phyloP scores from a whole-genome alignment of 805 yeast genomes.

The Lachancea kluyveri region DNA sequence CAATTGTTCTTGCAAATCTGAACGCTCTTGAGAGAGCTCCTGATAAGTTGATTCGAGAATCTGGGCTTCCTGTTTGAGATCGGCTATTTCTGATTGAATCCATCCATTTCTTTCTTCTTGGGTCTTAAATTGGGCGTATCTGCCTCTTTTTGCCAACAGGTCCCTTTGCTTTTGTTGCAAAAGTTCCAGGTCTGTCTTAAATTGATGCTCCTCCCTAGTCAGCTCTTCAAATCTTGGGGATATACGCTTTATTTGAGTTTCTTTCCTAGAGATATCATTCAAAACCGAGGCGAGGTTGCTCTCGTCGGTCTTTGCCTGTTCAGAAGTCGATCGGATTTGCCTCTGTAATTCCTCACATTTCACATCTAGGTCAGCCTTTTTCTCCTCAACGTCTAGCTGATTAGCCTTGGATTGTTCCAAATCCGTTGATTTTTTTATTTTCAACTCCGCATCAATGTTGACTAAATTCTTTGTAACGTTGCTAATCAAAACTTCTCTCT shows the following conservation, averaged over 20 bases:
- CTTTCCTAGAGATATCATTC: conserved; percentile 32
- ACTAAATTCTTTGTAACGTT: conserved; percentile 41
- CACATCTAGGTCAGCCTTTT: conserved; percentile 44
- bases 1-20: conserved; percentile 16
- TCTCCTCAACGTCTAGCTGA: conserved; percentile 41
- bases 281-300: conserved; percentile 23
- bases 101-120: conserved; percentile 60
- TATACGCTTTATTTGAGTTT: conserved; percentile 31
- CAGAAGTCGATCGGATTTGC: conserved; percentile 29
- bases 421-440: conserved; percentile 48
- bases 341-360: conserved; percentile 38
- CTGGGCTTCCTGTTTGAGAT: conserved; percentile 6
- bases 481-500: conserved; percentile 48
- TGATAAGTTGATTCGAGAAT: conserved; percentile 1
- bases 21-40: conserved; percentile 1
- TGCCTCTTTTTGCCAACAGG: conserved; percentile 65
- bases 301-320: conserved; percentile 26
- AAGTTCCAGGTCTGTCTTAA: conserved; percentile 36
- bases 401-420: conserved; percentile 46
- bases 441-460: conserved; percentile 41
- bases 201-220: conserved; percentile 34
- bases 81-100: conserved; percentile 48
- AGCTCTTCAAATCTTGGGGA: conserved; percentile 39
- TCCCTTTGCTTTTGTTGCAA: conserved; percentile 48
- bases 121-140: conserved; percentile 51